Evolutionary conservation across 1,139 yeast genomes (phyloP), one percentile per base, ranked within the genome.

Genomic region (Candida neerlandica): DNA sequence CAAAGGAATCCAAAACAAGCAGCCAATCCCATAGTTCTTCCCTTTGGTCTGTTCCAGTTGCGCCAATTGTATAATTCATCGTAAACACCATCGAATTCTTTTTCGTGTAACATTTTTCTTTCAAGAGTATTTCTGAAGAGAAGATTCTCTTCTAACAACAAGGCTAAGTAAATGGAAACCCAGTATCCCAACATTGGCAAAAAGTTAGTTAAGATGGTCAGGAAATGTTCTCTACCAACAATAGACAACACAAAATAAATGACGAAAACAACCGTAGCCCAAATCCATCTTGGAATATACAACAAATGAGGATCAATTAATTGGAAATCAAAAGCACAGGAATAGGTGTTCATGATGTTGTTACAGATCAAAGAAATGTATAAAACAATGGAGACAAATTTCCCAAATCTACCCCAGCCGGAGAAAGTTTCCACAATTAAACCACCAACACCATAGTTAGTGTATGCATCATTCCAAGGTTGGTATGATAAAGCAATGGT

Each of bases 181-280:
- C 97, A 90, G 69, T 90, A 90, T 1, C 96, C 96, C 51, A 90
- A 81, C 96, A 90, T 90, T 9, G 97, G 97, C 58, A 90, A 73
- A 70, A 90, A 90, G 61, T 90, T 90, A 15, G 90, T 83, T 60
- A 90, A 71, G 54, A 89, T 89, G 5, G 82, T 75, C 48, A 90
- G 78, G 62, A 90, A 86, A 58, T 84, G 83, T 64, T 86, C 73
- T 59, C 88, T 78, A 9, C 97, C 97, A 9, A 82, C 94, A 46
- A 86, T 61, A 0, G 92, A 84, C 62, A 86, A 78, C 1, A 86
- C 83, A 58, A 88, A 71, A 59, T 83, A 86, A 21, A 88, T 70
- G 1, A 75, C 80, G 5, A 91, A 87, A 34, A 86, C 77, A 3
- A 80, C 63, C 39, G 88, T 69, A 1, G 89, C 86, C 81, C 91